phyloP scores from a whole-genome alignment of 768 basidiomycete species.

The Trametes sanguinea region DNA sequence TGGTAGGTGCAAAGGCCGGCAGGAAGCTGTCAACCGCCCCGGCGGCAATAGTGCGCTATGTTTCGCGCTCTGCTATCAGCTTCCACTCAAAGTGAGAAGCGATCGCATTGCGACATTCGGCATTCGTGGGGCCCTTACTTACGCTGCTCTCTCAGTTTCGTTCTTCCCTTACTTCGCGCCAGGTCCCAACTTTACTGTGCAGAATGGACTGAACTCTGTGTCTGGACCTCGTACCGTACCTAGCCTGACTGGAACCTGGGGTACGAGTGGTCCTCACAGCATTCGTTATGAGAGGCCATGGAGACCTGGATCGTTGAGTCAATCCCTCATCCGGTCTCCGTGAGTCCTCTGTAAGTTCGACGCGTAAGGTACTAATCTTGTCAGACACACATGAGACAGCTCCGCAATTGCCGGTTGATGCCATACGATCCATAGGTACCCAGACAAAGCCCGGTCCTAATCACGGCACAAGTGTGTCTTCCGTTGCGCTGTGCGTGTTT shows the following conservation, averaged over 20 bases:
- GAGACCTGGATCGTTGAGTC: too few relatives aligned
- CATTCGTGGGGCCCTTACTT: neutral
- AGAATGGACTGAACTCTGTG: neutral
- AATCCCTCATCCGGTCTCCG: neutral
- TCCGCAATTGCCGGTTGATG: neutral
- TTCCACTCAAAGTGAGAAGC: constrained; percentile 1
- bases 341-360: neutral
- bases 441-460: neutral
- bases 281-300: too few relatives aligned
- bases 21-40: constrained; percentile 4
- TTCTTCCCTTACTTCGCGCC: neutral
- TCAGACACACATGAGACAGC: neutral
- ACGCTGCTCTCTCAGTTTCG: neutral
- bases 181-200: constrained; percentile 3
- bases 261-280: too few relatives aligned
- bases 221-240: neutral
- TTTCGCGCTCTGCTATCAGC: constrained; percentile 2
- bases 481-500: too few relatives aligned
- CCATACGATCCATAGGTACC: neutral
- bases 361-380: neutral
- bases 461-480: too few relatives aligned
- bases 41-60: constrained; percentile 5
- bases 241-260: too few relatives aligned
- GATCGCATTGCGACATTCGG: neutral
- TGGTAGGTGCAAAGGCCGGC: constrained; percentile 9